A percentile compares a stretch with the other conserved stretches of the same genome.
Evolutionary conservation across 2,329 filamentous ascomycete species (phyloP).

Genomic region (Neoarthrinium moseri): DNA sequence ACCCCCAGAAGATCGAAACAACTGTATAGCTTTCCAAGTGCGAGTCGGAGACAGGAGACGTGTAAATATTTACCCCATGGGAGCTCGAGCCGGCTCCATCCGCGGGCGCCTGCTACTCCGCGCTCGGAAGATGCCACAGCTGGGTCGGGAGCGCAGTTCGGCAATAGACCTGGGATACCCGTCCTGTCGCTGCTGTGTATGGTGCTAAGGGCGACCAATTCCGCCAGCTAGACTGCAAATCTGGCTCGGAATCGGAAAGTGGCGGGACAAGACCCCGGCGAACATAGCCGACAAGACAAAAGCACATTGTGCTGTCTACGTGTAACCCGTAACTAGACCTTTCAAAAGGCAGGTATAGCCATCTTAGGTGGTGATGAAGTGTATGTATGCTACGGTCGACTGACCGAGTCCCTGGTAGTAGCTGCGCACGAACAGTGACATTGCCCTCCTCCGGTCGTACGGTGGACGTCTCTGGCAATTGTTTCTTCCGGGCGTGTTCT

Average conservation of each 20-base stretch:
- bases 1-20: not conserved
- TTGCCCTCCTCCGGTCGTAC: too few relatives aligned
- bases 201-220: slow-evolving; percentile 3
- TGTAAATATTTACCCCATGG: slow-evolving; percentile 10
- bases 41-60: slow-evolving; percentile 4
- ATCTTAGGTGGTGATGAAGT: too few relatives aligned
- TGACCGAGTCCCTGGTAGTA: too few relatives aligned
- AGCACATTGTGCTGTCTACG: too few relatives aligned
- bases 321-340: too few relatives aligned
- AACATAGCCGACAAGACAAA: too few relatives aligned
- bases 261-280: slow-evolving; percentile 18
- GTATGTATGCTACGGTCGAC: too few relatives aligned
- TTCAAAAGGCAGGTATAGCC: too few relatives aligned
- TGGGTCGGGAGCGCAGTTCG: slow-evolving; percentile 22
- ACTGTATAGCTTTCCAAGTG: not conserved
- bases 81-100: not conserved
- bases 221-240: too few relatives aligned
- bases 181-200: not conserved
- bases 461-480: too few relatives aligned
- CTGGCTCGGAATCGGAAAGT: slow-evolving; percentile 19
- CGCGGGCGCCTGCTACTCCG: slow-evolving; percentile 13
- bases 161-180: slow-evolving; percentile 18
- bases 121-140: slow-evolving; percentile 13
- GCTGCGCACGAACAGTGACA: too few relatives aligned
- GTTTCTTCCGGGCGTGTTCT: too few relatives aligned